Evolutionary conservation across 495 filamentous ascomycete genomes (phyloP).

Genomic region (Tuber calosporum): DNA sequence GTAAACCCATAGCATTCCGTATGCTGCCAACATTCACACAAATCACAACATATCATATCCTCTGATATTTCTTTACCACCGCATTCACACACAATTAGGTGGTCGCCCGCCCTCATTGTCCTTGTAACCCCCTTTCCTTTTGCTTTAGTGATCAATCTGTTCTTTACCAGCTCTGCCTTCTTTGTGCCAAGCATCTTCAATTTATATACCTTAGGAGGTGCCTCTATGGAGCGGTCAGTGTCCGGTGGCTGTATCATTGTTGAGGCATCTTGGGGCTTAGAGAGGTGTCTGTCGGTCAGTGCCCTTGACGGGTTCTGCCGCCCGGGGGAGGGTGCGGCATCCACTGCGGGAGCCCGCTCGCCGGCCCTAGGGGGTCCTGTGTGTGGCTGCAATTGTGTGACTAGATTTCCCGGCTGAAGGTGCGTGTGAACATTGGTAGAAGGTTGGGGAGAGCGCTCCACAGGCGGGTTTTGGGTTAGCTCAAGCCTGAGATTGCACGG

Average conservation of each 20-base stretch:
- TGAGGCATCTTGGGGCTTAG: neutral
- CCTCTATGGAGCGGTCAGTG: neutral
- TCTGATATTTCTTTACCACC: conserved; percentile 21
- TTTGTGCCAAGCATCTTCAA: neutral
- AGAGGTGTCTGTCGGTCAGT: neutral
- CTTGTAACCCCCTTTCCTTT: conserved; percentile 6
- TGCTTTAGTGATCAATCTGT: neutral
- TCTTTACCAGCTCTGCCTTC: neutral
- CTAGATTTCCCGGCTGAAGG: neutral
- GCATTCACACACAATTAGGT: conserved; percentile 32
- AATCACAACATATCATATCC: conserved; percentile 37
- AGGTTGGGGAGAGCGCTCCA: neutral
- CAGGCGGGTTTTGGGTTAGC: neutral
- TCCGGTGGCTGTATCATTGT: neutral
- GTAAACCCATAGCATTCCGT: conserved; percentile 39
- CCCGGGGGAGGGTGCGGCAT: neutral
- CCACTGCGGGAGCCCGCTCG: neutral
- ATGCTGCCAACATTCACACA: conserved; percentile 39
- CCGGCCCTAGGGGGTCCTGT: neutral
- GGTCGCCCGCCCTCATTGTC: neutral
- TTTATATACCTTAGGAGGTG: neutral
- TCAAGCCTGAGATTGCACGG: conserved; percentile 3
- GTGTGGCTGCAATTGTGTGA: neutral
- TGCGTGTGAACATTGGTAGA: neutral
- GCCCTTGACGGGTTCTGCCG: neutral